Evolutionary conservation across 106 monocot genomes (phyloP).

Genomic region (Alisma plantagoaquatica): DNA sequence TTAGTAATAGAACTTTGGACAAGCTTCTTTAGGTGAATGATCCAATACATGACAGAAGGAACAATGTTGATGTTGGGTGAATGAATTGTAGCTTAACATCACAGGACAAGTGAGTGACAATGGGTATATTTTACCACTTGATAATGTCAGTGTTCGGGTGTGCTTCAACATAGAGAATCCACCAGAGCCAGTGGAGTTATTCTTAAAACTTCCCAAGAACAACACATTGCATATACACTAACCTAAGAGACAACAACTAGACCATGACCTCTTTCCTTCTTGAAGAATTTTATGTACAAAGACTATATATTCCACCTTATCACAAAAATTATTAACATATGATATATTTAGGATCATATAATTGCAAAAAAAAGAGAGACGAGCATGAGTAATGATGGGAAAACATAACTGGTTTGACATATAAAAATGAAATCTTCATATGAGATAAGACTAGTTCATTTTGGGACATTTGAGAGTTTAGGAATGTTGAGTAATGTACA

Average conservation of each 20-base stretch:
- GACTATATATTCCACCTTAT: slow-evolving; percentile 43
- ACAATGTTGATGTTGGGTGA: too few relatives aligned
- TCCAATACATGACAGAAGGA: too few relatives aligned
- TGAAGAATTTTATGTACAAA: slow-evolving; percentile 87
- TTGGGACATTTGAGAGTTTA: background rate
- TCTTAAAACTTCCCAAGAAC: slow-evolving; percentile 90
- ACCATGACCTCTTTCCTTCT: slow-evolving; percentile 77
- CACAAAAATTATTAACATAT: slow-evolving; percentile 75
- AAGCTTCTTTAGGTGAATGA: too few relatives aligned
- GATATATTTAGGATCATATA: slow-evolving; percentile 65
- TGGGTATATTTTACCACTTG: too few relatives aligned
- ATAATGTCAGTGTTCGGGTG: too few relatives aligned
- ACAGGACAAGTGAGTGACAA: too few relatives aligned
- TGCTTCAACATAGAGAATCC: too few relatives aligned
- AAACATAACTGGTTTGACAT: too few relatives aligned
- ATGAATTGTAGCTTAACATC: too few relatives aligned
- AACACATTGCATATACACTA: slow-evolving; percentile 97
- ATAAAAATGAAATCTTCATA: background rate
- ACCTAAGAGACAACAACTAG: slow-evolving; percentile 88
- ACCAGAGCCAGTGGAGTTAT: too few relatives aligned
- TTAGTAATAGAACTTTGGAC: too few relatives aligned
- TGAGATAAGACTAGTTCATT: background rate
- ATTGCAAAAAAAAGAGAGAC: slow-evolving; percentile 51
- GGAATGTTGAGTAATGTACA: background rate
- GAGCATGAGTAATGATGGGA: background rate